These are phyloP conservation scores for Saccharomycopsis sp. DNA, from an alignment of 805 yeast species.

Conservation along the genomic window DNA sequence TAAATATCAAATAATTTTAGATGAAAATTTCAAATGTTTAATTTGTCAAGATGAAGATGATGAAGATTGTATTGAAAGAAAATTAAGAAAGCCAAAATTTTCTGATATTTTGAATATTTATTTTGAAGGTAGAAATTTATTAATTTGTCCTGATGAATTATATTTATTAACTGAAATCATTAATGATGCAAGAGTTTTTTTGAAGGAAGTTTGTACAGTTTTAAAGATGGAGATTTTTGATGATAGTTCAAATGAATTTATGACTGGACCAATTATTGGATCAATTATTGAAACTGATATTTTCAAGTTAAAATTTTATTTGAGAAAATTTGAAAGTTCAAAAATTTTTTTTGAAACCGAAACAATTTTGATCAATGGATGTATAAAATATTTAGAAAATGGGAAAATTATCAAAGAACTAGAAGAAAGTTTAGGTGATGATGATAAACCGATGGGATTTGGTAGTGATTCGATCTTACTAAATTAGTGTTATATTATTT, in stretches of 20 bases:
- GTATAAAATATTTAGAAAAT: not conserved
- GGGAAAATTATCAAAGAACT: no score
- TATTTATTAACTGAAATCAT: constrained; percentile 19
- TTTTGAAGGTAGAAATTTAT: constrained; percentile 23
- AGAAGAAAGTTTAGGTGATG: no score
- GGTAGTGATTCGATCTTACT: constrained; percentile 10
- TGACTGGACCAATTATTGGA: constrained; percentile 20
- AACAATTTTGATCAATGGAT: not conserved
- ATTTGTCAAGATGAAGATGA: constrained; percentile 31
- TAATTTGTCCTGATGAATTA: constrained; percentile 28
- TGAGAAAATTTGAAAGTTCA: constrained; percentile 36
- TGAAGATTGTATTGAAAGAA: constrained; percentile 23
- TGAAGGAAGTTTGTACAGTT: constrained; percentile 14
- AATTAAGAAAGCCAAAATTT: constrained; percentile 26
- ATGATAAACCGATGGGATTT: no score
- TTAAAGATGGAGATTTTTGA: constrained; percentile 19
- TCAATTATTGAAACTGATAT: constrained; percentile 21
- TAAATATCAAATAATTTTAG: constrained; percentile 22
- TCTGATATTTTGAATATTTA: constrained; percentile 25
- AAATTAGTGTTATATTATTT: no score
- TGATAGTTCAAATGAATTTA: constrained; percentile 18
- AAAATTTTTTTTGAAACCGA: constrained; percentile 4
- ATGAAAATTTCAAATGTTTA: constrained; percentile 40
- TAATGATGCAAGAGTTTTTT: constrained; percentile 14
- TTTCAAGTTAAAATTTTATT: constrained; percentile 29